A percentile compares a stretch with the other conserved stretches of the same genome.
Conservation (phyloP, 495 filamentous ascomycete genomes). For the Durotheca rogersii region DNA sequence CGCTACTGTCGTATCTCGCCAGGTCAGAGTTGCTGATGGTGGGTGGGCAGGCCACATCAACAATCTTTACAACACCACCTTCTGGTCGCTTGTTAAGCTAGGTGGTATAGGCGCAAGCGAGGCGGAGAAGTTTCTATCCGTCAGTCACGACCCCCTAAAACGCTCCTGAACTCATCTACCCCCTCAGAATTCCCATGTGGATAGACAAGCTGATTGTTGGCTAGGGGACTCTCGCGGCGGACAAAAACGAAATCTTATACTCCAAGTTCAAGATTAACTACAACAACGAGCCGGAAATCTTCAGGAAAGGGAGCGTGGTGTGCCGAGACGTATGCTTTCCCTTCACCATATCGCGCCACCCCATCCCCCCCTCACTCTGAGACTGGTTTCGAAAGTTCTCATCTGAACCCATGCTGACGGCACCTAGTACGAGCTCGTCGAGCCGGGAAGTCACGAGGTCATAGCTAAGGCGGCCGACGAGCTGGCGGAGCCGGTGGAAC, state of each 20-base stretch:
- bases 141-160: too few species aligned
- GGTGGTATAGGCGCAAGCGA: slow-evolving; percentile 72
- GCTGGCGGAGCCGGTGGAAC: slow-evolving; percentile 42
- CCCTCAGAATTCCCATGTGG: too few species aligned
- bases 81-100: slow-evolving; percentile 81
- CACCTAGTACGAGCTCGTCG: slow-evolving; percentile 54
- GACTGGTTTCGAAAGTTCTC: too few species aligned
- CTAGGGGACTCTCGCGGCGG: slow-evolving; percentile 75
- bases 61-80: slow-evolving; percentile 96
- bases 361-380: neutral
- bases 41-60: slow-evolving; percentile 78
- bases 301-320: slow-evolving; percentile 87
- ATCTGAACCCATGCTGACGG: slow-evolving; percentile 6
- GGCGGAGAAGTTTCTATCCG: slow-evolving; percentile 77
- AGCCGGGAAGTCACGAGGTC: slow-evolving; percentile 45
- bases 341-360: neutral
- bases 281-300: slow-evolving; percentile 91
- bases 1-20: neutral
- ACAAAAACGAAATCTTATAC: slow-evolving; percentile 97
- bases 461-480: slow-evolving; percentile 39
- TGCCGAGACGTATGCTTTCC: slow-evolving; percentile 69
- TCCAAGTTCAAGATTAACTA: slow-evolving; percentile 90
- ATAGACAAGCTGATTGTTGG: slow-evolving; percentile 12
- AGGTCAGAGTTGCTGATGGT: neutral
- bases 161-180: too few species aligned